Percentiles rank a stretch among this genome's conserved stretches.
Evolutionary conservation across 352 stramenopile species (phyloP).

Genomic region (Plasmopara viticola): DNA sequence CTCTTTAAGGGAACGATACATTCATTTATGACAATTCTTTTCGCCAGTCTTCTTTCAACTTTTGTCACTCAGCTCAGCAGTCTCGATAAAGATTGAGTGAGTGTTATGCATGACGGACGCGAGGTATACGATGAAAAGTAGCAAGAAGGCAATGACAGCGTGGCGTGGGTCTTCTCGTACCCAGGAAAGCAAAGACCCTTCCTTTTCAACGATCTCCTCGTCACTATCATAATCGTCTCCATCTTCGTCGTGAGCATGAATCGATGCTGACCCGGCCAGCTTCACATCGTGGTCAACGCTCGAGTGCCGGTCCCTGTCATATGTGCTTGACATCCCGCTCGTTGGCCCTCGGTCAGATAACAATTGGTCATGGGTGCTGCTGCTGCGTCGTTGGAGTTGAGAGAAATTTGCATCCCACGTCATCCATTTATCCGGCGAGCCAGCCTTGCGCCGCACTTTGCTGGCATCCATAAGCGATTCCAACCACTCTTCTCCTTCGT

Average conservation of each 20-base stretch:
- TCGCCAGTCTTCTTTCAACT: neutral
- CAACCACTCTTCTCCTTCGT: constrained; percentile 77
- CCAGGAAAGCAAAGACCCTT: constrained; percentile 64
- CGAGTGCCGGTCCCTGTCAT: constrained; percentile 17
- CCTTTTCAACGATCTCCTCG: constrained; percentile 35
- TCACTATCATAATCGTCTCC: constrained; percentile 22
- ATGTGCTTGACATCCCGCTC: constrained; percentile 15
- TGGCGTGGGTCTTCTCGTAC: constrained; percentile 64
- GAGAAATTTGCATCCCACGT: constrained; percentile 37
- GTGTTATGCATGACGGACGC: constrained; percentile 31
- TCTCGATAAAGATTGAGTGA: constrained; percentile 4
- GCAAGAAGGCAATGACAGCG: constrained; percentile 43
- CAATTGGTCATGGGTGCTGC: constrained; percentile 18
- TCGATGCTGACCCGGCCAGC: neutral
- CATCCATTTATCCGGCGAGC: constrained; percentile 12
- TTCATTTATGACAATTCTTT: constrained; percentile 12
- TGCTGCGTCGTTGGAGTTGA: constrained; percentile 30
- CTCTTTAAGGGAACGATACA: constrained; percentile 8
- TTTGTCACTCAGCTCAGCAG: neutral
- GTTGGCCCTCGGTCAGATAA: constrained; percentile 10
- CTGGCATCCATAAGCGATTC: constrained; percentile 70
- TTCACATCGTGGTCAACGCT: constrained; percentile 16
- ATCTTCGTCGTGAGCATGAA: constrained; percentile 10
- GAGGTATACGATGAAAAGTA: constrained; percentile 60
- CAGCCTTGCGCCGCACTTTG: constrained; percentile 30